Evolutionary conservation across 2,329 filamentous ascomycete genomes (phyloP), one percentile per base, ranked within the genome.

Genomic region (Aphanoascus verrucosus): DNA sequence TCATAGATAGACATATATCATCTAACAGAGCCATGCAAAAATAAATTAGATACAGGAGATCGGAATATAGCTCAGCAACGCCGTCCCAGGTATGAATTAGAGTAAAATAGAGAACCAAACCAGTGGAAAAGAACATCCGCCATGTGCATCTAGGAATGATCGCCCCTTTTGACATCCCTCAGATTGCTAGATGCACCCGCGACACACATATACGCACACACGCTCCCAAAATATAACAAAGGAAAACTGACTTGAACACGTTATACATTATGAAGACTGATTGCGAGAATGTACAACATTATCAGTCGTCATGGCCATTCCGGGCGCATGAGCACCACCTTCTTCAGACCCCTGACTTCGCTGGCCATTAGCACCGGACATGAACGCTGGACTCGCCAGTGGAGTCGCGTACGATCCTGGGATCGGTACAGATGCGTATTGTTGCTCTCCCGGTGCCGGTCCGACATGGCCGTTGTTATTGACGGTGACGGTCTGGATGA

Each of bases 341-440:
- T 41, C 47, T 32, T 19, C 19, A 17, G 7, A 17, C 12, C 37
- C 31, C 31, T 51, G 45, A 4, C 12, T 46, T 20, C n/a, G 41
- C 45, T 55, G 53, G 9, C 34, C 19, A 7, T 28, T 38, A 3
- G 46, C 17, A 31, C 54, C 58, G 38, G 63, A 58, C 14, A 64
- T 67, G 60, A 73, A 72, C 23, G 63, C 65, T 19, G 73, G 72
- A 50, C 68, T 72, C 53, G 66, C 63, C 45, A 74, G 64, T 5
- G 75, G 72, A 53, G 69, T 73, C 5, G 78, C 74, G 65, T 96
- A 96, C 0, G 89, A 86, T 5, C 86, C 86, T 0, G 91, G 91
- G 56, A 96, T 95, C 0, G 90, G 88, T 32, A 96, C 91, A 19
- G 84, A 74, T 11, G 84, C 90, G 68, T 95, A 96, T 47, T 83